Conservation (phyloP, 2,329 filamentous ascomycete species). For the Acephala macrosclerotiorum region DNA sequence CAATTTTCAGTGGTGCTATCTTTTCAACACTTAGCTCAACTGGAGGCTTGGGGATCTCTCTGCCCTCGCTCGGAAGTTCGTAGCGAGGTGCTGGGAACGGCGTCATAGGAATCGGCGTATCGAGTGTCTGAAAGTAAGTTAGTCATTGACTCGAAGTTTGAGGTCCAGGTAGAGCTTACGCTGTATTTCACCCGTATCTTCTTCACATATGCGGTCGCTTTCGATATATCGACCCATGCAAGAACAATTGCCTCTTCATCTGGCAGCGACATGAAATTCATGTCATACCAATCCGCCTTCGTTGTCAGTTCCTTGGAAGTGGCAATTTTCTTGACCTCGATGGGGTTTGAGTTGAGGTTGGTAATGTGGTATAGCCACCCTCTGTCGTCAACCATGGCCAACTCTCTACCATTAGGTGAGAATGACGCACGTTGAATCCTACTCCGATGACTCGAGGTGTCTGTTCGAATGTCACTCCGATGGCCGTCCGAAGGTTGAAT, state of each 20-base stretch:
- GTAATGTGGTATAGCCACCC: slow-evolving; percentile 49
- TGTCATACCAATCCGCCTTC: slow-evolving; percentile 47
- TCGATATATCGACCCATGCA: slow-evolving; percentile 49
- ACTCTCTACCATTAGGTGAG: slow-evolving; percentile 47
- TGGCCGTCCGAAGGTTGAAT: slow-evolving; percentile 49
- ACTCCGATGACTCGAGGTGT: slow-evolving; percentile 42
- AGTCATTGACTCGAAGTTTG: neutral
- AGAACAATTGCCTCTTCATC: slow-evolving; percentile 50
- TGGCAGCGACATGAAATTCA: slow-evolving; percentile 48
- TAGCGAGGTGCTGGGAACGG: slow-evolving; percentile 21
- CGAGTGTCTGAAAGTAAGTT: neutral
- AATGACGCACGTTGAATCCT: slow-evolving; percentile 50
- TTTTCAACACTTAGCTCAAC: slow-evolving; percentile 22
- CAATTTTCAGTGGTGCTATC: slow-evolving; percentile 21
- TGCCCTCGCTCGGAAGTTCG: slow-evolving; percentile 28
- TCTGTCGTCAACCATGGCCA: slow-evolving; percentile 51
- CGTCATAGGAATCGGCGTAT: slow-evolving; percentile 18
- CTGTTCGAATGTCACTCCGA: slow-evolving; percentile 45
- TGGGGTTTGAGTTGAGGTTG: slow-evolving; percentile 48
- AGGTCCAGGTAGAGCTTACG: slow-evolving; percentile 14
- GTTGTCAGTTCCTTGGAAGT: slow-evolving; percentile 48
- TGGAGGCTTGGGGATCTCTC: slow-evolving; percentile 26
- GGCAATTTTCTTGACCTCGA: slow-evolving; percentile 48
- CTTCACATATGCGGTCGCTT: slow-evolving; percentile 44
- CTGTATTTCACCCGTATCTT: slow-evolving; percentile 40